Percentiles rank a stretch among this genome's conserved stretches.
These are phyloP conservation scores for Colletotrichum costaricense DNA, from an alignment of 2,329 filamentous ascomycete species.

Conservation along the genomic window DNA sequence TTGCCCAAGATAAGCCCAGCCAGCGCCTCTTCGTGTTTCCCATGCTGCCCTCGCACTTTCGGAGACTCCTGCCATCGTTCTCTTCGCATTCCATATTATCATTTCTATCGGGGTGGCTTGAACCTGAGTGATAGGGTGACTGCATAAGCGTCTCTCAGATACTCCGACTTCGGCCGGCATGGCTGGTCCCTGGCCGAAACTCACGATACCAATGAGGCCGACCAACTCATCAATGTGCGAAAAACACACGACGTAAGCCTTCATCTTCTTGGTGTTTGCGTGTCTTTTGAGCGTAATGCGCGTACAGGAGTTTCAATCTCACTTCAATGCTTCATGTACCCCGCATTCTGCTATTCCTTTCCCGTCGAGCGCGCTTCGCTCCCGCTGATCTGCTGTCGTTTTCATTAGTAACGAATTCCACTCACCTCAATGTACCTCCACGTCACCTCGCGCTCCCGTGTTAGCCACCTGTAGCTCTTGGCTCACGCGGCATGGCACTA, in stretches of 20 bases:
- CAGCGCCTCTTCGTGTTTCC: neutral
- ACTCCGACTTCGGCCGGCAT: neutral
- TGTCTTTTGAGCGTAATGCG: neutral
- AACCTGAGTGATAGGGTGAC: neutral
- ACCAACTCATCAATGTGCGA: neutral
- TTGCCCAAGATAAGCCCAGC: slow-evolving; percentile 11
- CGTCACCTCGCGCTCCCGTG: neutral
- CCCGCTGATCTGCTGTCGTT: neutral
- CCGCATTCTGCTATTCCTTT: slow-evolving; percentile 1
- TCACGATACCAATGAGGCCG: neutral
- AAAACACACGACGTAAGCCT: neutral
- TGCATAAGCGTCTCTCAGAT: neutral
- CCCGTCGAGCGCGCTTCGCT: neutral
- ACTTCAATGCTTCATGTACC: neutral
- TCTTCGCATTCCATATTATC: neutral
- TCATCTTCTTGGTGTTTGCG: neutral
- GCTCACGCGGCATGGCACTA: neutral
- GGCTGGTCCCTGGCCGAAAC: neutral
- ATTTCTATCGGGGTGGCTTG: neutral
- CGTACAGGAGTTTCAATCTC: neutral
- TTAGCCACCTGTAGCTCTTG: neutral
- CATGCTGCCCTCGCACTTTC: neutral
- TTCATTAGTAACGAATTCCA: neutral
- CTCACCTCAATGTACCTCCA: neutral
- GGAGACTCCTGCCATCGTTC: neutral